A percentile compares a stretch with the other conserved stretches of the same genome.
phyloP scores from a whole-genome alignment of 495 filamentous ascomycete species.

The Aspergillus wentii region DNA sequence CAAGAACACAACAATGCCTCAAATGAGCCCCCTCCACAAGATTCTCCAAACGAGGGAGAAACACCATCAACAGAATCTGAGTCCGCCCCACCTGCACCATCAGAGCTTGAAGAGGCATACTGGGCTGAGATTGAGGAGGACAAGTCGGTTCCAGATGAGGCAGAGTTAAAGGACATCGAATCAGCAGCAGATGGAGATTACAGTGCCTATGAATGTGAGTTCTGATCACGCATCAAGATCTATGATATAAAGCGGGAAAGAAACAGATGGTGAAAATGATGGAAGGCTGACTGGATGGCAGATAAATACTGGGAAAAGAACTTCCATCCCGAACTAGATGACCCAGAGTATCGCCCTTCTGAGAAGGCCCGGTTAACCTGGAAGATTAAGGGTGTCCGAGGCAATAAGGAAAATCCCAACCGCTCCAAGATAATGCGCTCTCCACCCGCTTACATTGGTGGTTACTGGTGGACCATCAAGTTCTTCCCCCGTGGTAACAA shows the following conservation, averaged over 20 bases:
- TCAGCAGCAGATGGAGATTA: constrained; percentile 36
- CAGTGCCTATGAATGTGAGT: constrained; percentile 52
- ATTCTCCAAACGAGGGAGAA: constrained; percentile 1
- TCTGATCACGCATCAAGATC: too few relatives aligned
- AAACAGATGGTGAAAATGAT: too few relatives aligned
- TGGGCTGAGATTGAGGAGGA: constrained; percentile 54
- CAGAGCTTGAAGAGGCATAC: constrained; percentile 39
- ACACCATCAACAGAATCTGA: background rate
- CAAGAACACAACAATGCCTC: constrained; percentile 1
- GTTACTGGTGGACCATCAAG: constrained; percentile 66
- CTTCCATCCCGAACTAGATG: constrained; percentile 53
- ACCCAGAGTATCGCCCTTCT: constrained; percentile 51
- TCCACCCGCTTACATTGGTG: constrained; percentile 52
- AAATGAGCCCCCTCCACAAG: background rate
- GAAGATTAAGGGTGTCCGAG: constrained; percentile 55
- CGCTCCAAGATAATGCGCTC: constrained; percentile 55
- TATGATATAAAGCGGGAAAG: too few relatives aligned
- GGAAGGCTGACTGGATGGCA: constrained; percentile 12
- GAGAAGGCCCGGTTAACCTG: constrained; percentile 56
- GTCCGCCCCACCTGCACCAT: constrained; percentile 7
- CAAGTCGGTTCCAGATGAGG: constrained; percentile 50
- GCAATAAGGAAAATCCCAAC: constrained; percentile 57
- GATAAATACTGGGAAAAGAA: constrained; percentile 57
- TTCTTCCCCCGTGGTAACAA: constrained; percentile 65
- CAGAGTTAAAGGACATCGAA: constrained; percentile 57